Evolutionary conservation across 345 rosid species (phyloP).

Genomic region (Ailanthus altissimus): DNA sequence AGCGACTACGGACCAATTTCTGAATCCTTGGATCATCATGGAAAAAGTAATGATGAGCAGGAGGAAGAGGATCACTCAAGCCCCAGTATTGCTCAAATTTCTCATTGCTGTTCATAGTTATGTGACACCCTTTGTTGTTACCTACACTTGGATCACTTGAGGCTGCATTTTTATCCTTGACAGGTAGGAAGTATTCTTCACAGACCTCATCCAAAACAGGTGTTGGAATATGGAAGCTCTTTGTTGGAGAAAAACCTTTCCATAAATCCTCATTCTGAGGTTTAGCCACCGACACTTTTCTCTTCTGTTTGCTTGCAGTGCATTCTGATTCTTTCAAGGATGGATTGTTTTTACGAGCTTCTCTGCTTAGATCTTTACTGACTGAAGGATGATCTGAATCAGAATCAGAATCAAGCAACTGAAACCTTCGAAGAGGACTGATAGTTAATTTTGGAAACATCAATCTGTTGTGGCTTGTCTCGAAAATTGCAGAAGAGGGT

Average conservation of each 20-base stretch:
- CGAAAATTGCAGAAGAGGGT: conserved; percentile 42
- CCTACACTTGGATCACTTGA: conserved; percentile 22
- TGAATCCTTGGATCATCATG: conserved; percentile 70
- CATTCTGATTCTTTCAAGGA: conserved; percentile 30
- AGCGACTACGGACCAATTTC: conserved; percentile 51
- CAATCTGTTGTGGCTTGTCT: conserved; percentile 34
- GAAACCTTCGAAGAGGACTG: conserved; percentile 89
- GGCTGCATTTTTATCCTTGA: conserved; percentile 34
- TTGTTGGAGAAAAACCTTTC: conserved; percentile 59
- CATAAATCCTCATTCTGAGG: conserved; percentile 53
- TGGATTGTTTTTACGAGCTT: conserved; percentile 30
- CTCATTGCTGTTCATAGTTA: conserved; percentile 20
- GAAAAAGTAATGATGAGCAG: conserved; percentile 75
- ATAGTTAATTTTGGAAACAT: conserved; percentile 50
- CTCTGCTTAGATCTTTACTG: conserved; percentile 30
- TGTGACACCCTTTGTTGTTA: conserved; percentile 20
- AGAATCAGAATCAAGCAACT: conserved; percentile 78
- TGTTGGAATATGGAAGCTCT: conserved; percentile 51
- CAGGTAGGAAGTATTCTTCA: conserved; percentile 69
- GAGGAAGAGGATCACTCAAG: conserved; percentile 50
- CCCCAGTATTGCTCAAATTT: conserved; percentile 40
- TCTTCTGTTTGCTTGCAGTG: conserved; percentile 35
- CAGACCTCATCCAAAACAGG: conserved; percentile 84
- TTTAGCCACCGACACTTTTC: conserved; percentile 27
- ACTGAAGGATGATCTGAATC: conserved; percentile 51